phyloP scores from a whole-genome alignment of 805 yeast genomes.

The Wickerhamomyces subpelliculosus region DNA sequence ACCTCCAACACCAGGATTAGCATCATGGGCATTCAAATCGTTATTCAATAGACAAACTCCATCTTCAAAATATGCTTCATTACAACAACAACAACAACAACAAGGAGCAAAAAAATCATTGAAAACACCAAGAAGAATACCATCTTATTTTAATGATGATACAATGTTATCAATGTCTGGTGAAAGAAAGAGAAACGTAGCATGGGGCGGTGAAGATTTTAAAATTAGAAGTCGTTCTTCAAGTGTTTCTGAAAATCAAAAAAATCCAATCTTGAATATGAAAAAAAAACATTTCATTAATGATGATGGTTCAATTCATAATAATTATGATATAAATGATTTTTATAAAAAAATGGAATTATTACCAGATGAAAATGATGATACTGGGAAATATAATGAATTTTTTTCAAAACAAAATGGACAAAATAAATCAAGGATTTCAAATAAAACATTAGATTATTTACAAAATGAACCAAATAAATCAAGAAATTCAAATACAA shows the following conservation, averaged over 20 bases:
- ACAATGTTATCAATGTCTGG: background rate
- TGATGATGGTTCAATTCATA: background rate
- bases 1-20: slow-evolving; percentile 22
- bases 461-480: too few relatives aligned
- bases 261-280: too few relatives aligned
- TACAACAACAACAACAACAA: background rate
- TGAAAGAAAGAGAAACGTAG: slow-evolving; percentile 4
- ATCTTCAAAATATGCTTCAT: slow-evolving; percentile 17
- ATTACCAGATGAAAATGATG: slow-evolving; percentile 11
- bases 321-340: background rate
- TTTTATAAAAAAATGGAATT: slow-evolving; percentile 15
- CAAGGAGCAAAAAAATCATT: background rate
- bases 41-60: slow-evolving; percentile 20
- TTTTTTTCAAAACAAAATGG: too few relatives aligned
- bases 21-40: slow-evolving; percentile 21
- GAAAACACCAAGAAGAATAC: background rate
- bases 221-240: slow-evolving; percentile 6
- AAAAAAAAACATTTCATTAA: too few relatives aligned
- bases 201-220: slow-evolving; percentile 8
- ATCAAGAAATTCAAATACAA: too few relatives aligned
- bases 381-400: too few relatives aligned
- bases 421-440: too few relatives aligned
- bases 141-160: slow-evolving; percentile 3
- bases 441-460: too few relatives aligned
- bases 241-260: slow-evolving; percentile 3